Evolutionary conservation across 2,329 filamentous ascomycete genomes (phyloP), one percentile per base, ranked within the genome.

Genomic region (Fusarium virguliforme): DNA sequence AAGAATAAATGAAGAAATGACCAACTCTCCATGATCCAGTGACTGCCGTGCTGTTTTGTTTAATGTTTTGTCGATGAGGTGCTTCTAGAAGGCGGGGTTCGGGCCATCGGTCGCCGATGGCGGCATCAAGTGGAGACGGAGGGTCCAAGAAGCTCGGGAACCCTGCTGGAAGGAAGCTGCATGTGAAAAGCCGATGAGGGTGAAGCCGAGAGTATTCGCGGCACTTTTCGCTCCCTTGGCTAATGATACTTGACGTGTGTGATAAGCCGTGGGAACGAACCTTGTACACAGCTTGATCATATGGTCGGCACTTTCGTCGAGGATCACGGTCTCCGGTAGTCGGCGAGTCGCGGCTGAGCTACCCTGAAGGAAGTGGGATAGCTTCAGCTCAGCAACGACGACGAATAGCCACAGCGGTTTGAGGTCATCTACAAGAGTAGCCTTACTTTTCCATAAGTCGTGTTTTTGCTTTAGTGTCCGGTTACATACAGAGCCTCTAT

Each of bases 1-100:
- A 75, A 71, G 48, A 72, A 72, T 41, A 64, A 73, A 75, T 66
- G 67, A 74, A 74, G 56, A 75, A 74, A 72, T 71, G 68, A 72
- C 34, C 37, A 68, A 73, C 22, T 24, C 22, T 24, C 22, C 22
- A 24, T 24, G 22, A 24, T 24, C 22, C 22, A 24, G 22, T 22
- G 9, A 37, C 38, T 24, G 28, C 15, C 26, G 8, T 26, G 56
- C 60, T 24, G 22, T 24, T 24, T 24, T 24, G 22, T 24, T 24
- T 24, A 24, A 24, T 24, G 22, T 26, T 46, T 15, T 50, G 38
- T 18, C 9, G 30, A 65, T 62, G 32, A 40, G 50, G 61, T 24
- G 59, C 35, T 40, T 68, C 50, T 10, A 15, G 22, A 41, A 28
- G 68, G 64, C 55, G 68, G 68, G 68, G 64, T 51, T 38, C 61